These are phyloP conservation scores for Rhypophila decipiens DNA, from an alignment of 495 filamentous ascomycete species.

Conservation along the genomic window DNA sequence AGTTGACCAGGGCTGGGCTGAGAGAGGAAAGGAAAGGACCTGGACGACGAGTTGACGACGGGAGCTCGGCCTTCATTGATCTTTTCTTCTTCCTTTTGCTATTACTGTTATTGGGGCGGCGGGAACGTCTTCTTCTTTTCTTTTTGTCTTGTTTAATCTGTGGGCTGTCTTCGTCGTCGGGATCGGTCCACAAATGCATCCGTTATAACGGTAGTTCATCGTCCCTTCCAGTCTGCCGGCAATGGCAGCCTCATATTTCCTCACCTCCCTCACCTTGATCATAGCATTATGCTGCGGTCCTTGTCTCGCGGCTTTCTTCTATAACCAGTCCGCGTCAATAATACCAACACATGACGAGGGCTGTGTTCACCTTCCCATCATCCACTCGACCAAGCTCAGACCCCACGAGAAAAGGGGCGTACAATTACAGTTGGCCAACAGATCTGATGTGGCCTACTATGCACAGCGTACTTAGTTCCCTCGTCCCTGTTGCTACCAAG, in stretches of 20 bases:
- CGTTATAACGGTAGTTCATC: conserved; percentile 16
- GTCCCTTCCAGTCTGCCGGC: conserved; percentile 19
- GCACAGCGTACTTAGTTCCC: conserved; percentile 30
- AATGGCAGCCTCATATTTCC: conserved; percentile 32
- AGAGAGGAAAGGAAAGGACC: neutral
- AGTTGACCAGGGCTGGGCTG: neutral
- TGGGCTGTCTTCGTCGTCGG: neutral
- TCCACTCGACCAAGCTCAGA: conserved; percentile 39
- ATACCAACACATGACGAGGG: conserved; percentile 16
- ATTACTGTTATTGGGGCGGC: neutral
- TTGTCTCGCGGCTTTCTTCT: too few species aligned
- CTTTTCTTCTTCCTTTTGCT: neutral
- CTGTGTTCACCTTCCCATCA: conserved; percentile 39
- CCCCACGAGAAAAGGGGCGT: conserved; percentile 36
- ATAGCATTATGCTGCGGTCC: conserved; percentile 21
- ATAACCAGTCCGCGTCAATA: conserved; percentile 8
- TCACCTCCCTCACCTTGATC: conserved; percentile 23
- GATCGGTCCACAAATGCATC: conserved; percentile 22
- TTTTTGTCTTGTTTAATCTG: conserved; percentile 1
- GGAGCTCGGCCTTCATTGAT: neutral
- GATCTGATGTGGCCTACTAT: conserved; percentile 45
- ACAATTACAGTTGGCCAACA: conserved; percentile 37
- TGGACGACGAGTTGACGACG: neutral
- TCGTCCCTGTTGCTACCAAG: neutral
- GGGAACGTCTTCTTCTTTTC: neutral